Percentiles rank a stretch among this genome's conserved stretches.
Conservation (phyloP, 495 filamentous ascomycete species). For the Hyaloscypha hepaticicola region DNA sequence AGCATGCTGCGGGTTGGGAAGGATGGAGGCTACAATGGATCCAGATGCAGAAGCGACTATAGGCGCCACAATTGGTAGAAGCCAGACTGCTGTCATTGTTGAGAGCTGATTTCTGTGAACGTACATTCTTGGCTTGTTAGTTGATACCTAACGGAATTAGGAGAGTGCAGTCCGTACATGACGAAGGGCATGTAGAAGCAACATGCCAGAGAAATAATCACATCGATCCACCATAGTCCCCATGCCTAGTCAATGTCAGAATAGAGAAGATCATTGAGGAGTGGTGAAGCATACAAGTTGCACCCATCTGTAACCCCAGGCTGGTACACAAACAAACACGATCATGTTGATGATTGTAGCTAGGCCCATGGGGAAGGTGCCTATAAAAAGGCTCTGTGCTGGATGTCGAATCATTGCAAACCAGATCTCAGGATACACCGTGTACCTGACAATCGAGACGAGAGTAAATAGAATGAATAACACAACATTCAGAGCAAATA, state of each 20-base stretch:
- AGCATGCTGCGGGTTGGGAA: constrained; percentile 51
- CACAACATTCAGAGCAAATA: constrained; percentile 55
- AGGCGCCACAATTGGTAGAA: constrained; percentile 58
- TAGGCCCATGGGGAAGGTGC: constrained; percentile 62
- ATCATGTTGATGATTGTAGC: constrained; percentile 62
- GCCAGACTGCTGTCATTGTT: constrained; percentile 57
- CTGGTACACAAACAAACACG: constrained; percentile 52
- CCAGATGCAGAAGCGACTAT: constrained; percentile 61
- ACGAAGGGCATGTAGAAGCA: constrained; percentile 55
- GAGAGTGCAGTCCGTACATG: constrained; percentile 42
- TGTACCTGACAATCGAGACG: constrained; percentile 54
- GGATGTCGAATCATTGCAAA: constrained; percentile 56
- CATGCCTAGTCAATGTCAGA: constrained; percentile 37
- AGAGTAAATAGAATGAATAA: constrained; percentile 47
- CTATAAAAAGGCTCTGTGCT: constrained; percentile 59
- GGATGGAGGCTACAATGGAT: constrained; percentile 50
- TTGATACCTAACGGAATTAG: constrained; percentile 5
- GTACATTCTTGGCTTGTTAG: constrained; percentile 32
- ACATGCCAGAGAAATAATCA: constrained; percentile 46
- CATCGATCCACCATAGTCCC: constrained; percentile 62
- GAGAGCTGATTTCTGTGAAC: constrained; percentile 33
- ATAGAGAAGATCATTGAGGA: constrained; percentile 15
- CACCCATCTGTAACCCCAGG: constrained; percentile 43
- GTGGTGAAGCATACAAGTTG: constrained; percentile 17
- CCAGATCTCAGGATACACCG: constrained; percentile 58